Conservation (phyloP, 176 grass and related monocot genomes). For the Pontederia crassipes region DNA sequence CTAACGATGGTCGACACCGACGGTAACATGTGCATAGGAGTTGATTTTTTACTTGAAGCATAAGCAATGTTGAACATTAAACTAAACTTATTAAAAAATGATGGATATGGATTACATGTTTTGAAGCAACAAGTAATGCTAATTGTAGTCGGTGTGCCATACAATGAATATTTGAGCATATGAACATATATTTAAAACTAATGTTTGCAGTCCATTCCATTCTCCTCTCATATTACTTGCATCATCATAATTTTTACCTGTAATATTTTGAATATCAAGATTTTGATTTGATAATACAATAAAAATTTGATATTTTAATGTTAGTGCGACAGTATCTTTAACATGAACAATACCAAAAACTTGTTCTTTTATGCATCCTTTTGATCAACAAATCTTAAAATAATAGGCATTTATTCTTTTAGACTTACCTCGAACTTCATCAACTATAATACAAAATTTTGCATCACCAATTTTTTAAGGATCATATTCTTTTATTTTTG, state of each 20-base stretch:
- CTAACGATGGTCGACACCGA: not conserved
- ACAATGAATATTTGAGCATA: not conserved
- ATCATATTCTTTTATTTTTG: not conserved
- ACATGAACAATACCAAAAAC: conserved; percentile 6
- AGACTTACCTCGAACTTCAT: no score
- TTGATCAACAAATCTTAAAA: conserved; percentile 7
- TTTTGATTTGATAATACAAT: not conserved
- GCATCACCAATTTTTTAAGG: conserved; percentile 16
- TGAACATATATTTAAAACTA: not conserved
- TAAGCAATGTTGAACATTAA: not conserved
- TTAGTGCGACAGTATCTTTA: not conserved
- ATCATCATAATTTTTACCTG: not conserved
- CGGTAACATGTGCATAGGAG: not conserved
- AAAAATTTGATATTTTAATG: conserved; percentile 16
- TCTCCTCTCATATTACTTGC: no score
- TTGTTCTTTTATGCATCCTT: conserved; percentile 1
- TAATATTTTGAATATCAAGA: not conserved
- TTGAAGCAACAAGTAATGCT: not conserved
- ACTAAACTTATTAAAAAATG: not conserved
- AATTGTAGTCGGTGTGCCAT: not conserved
- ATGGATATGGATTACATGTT: not conserved
- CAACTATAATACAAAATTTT: no score
- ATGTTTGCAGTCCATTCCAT: not conserved
- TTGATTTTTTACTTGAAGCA: not conserved
- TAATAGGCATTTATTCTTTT: no score